A percentile compares a stretch with the other conserved stretches of the same genome.
Conservation (phyloP, 225 moss, liverwort and hornwort species). For the Polytrichum formosum region DNA sequence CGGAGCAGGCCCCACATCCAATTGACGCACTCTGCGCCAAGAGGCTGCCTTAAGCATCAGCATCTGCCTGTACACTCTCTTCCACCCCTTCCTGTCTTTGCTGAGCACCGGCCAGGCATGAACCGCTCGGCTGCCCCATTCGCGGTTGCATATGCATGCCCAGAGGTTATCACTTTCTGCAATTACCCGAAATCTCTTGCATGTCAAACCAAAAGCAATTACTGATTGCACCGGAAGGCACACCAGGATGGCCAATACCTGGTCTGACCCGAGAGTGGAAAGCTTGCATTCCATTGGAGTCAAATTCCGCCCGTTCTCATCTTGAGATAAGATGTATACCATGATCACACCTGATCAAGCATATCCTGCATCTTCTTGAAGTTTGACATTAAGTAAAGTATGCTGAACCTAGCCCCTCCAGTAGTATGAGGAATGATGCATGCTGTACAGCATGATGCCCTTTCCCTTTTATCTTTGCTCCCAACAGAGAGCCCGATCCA, state of each 20-base stretch:
- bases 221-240: constrained; percentile 69
- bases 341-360: constrained; percentile 30
- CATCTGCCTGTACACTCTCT: constrained; percentile 87
- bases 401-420: not conserved
- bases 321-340: constrained; percentile 42
- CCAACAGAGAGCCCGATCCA: no score
- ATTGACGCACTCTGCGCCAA: constrained; percentile 78
- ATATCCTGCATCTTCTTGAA: constrained; percentile 3
- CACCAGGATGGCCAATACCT: constrained; percentile 66
- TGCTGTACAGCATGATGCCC: no score
- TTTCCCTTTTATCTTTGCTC: no score
- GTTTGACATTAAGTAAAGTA: not conserved
- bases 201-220: constrained; percentile 78
- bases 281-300: constrained; percentile 35
- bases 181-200: constrained; percentile 69
- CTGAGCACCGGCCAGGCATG: constrained; percentile 73
- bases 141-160: constrained; percentile 74
- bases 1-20: constrained; percentile 52
- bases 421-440: no score
- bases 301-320: constrained; percentile 37
- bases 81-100: constrained; percentile 71
- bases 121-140: constrained; percentile 92
- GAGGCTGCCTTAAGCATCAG: constrained; percentile 57
- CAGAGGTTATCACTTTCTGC: constrained; percentile 71
- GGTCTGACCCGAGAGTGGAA: constrained; percentile 59